Evolutionary conservation across 805 yeast species (phyloP).

Genomic region (Metschnikowia sp.): DNA sequence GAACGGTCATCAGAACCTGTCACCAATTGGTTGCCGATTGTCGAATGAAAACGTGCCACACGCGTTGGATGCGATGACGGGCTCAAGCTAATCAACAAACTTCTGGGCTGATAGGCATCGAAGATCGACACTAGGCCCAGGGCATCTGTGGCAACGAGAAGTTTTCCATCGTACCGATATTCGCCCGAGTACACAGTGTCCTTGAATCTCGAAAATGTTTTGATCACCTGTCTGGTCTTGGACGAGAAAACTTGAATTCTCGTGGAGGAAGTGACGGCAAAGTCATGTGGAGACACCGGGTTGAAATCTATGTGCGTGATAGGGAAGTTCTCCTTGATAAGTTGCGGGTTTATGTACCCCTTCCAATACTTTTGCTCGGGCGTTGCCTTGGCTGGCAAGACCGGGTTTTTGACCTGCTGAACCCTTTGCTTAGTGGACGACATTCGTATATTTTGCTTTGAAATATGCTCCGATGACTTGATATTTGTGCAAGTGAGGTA

Average conservation of each 20-base stretch:
- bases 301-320: conserved; percentile 85
- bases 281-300: conserved; percentile 82
- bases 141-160: conserved; percentile 92
- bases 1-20: conserved; percentile 91
- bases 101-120: conserved; percentile 77
- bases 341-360: conserved; percentile 76
- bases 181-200: conserved; percentile 92
- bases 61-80: conserved; percentile 89
- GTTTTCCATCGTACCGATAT: conserved; percentile 85
- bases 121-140: conserved; percentile 89
- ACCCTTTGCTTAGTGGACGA: conserved; percentile 69
- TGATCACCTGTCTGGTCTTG: conserved; percentile 87
- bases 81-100: conserved; percentile 71
- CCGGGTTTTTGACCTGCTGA: conserved; percentile 63
- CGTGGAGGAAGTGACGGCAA: conserved; percentile 89
- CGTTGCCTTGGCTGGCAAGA: conserved; percentile 78
- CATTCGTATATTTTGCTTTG: conserved; percentile 41
- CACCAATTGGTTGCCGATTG: conserved; percentile 65
- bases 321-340: conserved; percentile 91
- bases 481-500: conserved; percentile 2
- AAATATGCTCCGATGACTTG: background rate
- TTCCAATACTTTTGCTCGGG: conserved; percentile 96
- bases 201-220: conserved; percentile 82
- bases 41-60: conserved; percentile 88
- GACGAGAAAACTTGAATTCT: conserved; percentile 90